Base-by-base conservation (phyloP, 257 asterid genomes). In the Jacaranda copaia region DNA sequence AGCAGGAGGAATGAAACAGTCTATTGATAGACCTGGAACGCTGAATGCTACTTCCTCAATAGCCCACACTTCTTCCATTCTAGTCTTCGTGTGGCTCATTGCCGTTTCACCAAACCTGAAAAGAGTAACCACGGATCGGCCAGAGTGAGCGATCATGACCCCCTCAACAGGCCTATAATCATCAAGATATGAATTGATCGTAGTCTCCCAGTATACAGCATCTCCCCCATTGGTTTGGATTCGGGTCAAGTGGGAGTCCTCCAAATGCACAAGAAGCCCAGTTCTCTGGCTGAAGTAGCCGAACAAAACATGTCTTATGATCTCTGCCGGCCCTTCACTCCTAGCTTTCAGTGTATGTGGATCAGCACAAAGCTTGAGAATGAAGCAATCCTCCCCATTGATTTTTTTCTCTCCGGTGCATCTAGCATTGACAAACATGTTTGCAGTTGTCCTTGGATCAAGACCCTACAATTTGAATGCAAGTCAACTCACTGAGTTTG, bases 201-300 rank as follows among this genome's bases (percentile, higher is more conserved):
- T 87, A 0, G 91, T 87, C 72, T 87, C 91, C 91, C 91, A 87
- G 51, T 87, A 87, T 5, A 81, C 89, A 3, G 88, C 88, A 2
- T 87, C 91, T 0, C 83, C 79, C 2, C 86, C 89, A 15, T 77
- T 84, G 83, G 79, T 70, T 43, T 87, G 89, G 45, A 84, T 87
- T 3, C 91, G 77, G 78, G 91, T 87, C 76, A 87, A 72, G 61
- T 87, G 91, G 74, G 89, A 85, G 73, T 87, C 91, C 66, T 85
- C 91, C 68, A 87, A 74, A 39, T 82, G 88, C 55, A 87, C 80
- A 3, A 87, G 91, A 46, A 87, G 91, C 64, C 91, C 91, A 0
- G 91, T 87, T 35, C 75, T 85, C 63, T 87, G 91, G 86, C 91
- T 87, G 83, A 87, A 87, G 81, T 87, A 87, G 55, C 91, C 91